Evolutionary conservation across 495 filamentous ascomycete genomes (phyloP).

Genomic region (Halenospora varia): DNA sequence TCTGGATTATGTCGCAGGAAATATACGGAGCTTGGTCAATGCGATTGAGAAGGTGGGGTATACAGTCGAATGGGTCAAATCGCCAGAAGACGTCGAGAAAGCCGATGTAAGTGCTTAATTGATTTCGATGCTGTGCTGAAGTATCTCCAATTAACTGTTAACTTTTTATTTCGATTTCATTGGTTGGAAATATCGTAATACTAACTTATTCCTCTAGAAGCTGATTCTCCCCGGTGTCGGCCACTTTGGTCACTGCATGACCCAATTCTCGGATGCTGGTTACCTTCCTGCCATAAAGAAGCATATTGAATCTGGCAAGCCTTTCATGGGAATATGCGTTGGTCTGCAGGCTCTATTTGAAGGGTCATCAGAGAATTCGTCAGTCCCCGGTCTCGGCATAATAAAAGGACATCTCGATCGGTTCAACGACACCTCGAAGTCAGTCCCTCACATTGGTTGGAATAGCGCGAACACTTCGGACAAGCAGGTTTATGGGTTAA

Average conservation of each 20-base stretch:
- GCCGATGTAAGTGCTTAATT: conserved; percentile 72
- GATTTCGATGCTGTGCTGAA: background rate
- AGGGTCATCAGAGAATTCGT: conserved; percentile 71
- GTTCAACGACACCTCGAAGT: conserved; percentile 74
- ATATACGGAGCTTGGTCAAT: conserved; percentile 92
- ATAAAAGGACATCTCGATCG: conserved; percentile 67
- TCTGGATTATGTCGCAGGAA: conserved; percentile 76
- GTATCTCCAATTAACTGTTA: background rate
- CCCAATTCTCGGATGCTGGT: conserved; percentile 71
- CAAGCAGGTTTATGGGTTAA: conserved; percentile 66
- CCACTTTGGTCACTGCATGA: conserved; percentile 94
- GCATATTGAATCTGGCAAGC: conserved; percentile 83
- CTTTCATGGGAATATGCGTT: conserved; percentile 97
- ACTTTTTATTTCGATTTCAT: background rate
- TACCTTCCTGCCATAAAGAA: conserved; percentile 74
- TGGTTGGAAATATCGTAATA: background rate
- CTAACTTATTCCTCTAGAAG: conserved; percentile 46
- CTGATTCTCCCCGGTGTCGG: conserved; percentile 94
- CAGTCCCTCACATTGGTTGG: conserved; percentile 98
- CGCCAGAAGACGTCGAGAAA: conserved; percentile 74
- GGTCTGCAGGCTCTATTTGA: conserved; percentile 88
- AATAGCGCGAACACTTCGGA: conserved; percentile 66
- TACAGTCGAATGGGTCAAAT: conserved; percentile 85
- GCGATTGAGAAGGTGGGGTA: conserved; percentile 94
- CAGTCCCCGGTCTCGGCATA: conserved; percentile 67